Conservation (phyloP, 2,329 filamentous ascomycete species). For the Colletotrichum eleusines region DNA sequence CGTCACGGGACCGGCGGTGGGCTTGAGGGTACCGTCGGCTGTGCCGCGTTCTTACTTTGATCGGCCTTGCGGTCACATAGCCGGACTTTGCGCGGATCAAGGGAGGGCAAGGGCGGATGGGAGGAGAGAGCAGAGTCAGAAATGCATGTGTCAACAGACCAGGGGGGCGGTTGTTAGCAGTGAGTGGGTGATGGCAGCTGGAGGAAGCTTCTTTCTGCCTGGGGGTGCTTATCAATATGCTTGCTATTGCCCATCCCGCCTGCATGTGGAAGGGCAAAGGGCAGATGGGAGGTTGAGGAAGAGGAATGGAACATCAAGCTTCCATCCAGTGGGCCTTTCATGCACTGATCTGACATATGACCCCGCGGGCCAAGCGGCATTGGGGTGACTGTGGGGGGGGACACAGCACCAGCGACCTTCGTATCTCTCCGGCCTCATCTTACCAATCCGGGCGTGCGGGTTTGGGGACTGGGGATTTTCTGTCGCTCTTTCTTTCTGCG, state of each 20-base stretch:
- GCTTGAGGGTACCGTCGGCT: constrained; percentile 12
- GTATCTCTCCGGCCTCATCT: background rate
- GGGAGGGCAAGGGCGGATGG: constrained; percentile 4
- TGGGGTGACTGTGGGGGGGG: background rate
- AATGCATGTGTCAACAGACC: constrained; percentile 2
- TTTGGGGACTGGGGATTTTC: background rate
- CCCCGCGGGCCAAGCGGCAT: constrained; percentile 24
- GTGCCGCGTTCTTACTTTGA: constrained; percentile 4
- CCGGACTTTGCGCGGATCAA: constrained; percentile 31
- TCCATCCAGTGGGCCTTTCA: constrained; percentile 29
- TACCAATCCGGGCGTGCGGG: background rate
- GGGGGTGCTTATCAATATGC: background rate
- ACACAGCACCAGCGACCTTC: background rate
- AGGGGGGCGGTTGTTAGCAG: no score
- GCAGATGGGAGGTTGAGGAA: background rate
- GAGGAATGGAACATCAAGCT: constrained; percentile 27
- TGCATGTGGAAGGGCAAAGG: background rate
- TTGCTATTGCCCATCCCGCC: background rate
- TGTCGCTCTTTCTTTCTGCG: background rate
- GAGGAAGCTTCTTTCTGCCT: background rate
- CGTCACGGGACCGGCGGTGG: background rate
- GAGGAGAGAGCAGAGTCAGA: background rate
- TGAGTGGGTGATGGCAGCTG: background rate
- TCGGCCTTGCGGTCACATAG: background rate
- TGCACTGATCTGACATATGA: constrained; percentile 39